Conservation (phyloP, 352 stramenopile genomes). For the Pythium aquatile region DNA sequence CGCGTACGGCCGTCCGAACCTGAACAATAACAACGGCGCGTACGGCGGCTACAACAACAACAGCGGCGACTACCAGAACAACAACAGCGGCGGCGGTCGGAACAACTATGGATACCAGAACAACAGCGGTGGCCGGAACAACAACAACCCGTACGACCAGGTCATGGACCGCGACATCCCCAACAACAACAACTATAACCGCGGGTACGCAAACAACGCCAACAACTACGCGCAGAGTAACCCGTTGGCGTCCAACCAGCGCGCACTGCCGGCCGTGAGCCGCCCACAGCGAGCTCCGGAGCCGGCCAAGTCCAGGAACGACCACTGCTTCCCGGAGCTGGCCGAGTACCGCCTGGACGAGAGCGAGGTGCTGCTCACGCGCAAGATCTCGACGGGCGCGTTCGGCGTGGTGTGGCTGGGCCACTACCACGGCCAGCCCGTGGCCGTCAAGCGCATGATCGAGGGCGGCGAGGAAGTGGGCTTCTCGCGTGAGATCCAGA, state of each 20-base stretch:
- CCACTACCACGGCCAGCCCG: conserved; percentile 83
- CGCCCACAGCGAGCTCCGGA: neutral
- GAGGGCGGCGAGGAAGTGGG: conserved; percentile 75
- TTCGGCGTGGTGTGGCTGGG: conserved; percentile 85
- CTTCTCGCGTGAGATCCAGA: conserved; percentile 81
- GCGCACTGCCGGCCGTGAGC: conserved; percentile 6
- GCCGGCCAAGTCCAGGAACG: conserved; percentile 32
- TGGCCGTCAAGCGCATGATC: conserved; percentile 88
- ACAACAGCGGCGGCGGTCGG: conserved; percentile 5
- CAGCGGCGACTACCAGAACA: conserved; percentile 10
- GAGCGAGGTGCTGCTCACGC: conserved; percentile 78
- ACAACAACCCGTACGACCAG: conserved; percentile 17
- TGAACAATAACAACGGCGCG: neutral
- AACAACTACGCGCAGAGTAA: conserved; percentile 16
- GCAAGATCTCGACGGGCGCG: conserved; percentile 78
- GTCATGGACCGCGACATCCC: conserved; percentile 21
- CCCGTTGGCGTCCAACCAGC: conserved; percentile 13
- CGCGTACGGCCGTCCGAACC: neutral
- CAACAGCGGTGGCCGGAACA: neutral
- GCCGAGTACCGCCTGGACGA: conserved; percentile 75
- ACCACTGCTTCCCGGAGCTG: conserved; percentile 73
- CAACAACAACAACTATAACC: conserved; percentile 29
- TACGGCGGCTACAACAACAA: conserved; percentile 1
- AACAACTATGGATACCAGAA: conserved; percentile 1
- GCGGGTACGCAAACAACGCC: conserved; percentile 1